These are phyloP conservation scores for Botrytis elliptica DNA, from an alignment of 2,329 filamentous ascomycete genomes.

Conservation along the genomic window DNA sequence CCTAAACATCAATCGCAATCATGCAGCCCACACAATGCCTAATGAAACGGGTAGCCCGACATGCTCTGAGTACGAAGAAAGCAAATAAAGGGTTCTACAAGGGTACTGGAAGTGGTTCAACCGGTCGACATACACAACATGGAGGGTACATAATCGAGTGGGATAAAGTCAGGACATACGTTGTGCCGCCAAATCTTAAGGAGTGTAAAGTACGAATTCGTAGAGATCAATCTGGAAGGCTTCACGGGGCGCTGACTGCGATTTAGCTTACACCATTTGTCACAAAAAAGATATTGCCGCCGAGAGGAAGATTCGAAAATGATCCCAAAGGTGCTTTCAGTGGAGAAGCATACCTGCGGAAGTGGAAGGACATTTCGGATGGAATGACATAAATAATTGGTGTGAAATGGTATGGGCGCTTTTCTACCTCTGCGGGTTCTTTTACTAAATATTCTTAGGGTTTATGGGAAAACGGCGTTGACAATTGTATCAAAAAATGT, in stretches of 20 bases:
- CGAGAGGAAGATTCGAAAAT: slow-evolving; percentile 51
- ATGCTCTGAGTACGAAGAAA: slow-evolving; percentile 87
- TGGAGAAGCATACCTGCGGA: slow-evolving; percentile 60
- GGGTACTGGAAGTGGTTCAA: slow-evolving; percentile 83
- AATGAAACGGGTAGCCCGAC: slow-evolving; percentile 67
- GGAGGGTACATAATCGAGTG: slow-evolving; percentile 85
- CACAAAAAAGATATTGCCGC: slow-evolving; percentile 54
- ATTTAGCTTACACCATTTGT: slow-evolving; percentile 77
- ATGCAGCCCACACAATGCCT: slow-evolving; percentile 71
- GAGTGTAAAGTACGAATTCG: slow-evolving; percentile 64
- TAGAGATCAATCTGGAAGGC: neutral
- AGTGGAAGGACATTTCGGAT: slow-evolving; percentile 54
- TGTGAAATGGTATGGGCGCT: neutral
- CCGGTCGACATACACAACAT: slow-evolving; percentile 80
- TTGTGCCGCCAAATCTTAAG: slow-evolving; percentile 67
- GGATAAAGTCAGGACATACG: slow-evolving; percentile 86
- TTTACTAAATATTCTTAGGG: slow-evolving; percentile 11
- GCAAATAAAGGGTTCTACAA: slow-evolving; percentile 96
- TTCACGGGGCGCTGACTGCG: slow-evolving; percentile 25
- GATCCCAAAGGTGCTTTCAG: slow-evolving; percentile 58
- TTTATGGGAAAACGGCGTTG: slow-evolving; percentile 23
- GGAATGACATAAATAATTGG: slow-evolving; percentile 11
- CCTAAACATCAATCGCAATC: slow-evolving; percentile 19
- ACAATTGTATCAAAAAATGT: slow-evolving; percentile 22
- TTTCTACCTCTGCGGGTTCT: neutral